phyloP scores from a whole-genome alignment of 1,284 basidiomycete genomes.

The Tremellales sp. region DNA sequence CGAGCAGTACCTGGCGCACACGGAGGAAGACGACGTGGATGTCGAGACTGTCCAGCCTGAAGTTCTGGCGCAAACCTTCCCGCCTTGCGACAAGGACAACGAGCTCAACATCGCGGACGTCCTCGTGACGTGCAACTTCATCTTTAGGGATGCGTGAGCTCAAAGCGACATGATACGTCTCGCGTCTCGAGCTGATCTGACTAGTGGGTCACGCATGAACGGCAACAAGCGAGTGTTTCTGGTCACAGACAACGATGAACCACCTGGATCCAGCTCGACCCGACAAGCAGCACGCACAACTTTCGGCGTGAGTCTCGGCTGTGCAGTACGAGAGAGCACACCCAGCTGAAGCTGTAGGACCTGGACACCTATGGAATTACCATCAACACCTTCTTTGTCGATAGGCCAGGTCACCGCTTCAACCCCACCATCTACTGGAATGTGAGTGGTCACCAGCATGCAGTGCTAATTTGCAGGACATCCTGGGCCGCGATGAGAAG shows the following conservation, averaged over 20 bases:
- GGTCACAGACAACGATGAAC: constrained; percentile 84
- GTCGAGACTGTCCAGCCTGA: constrained; percentile 35
- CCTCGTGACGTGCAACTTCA: constrained; percentile 79
- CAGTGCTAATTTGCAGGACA: constrained; percentile 36
- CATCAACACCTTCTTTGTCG: constrained; percentile 90
- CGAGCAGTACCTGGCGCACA: constrained; percentile 26
- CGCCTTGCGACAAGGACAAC: constrained; percentile 27
- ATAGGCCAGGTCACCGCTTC: constrained; percentile 64
- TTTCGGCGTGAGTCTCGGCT: constrained; percentile 25
- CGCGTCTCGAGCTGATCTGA: not conserved
- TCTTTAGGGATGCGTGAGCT: constrained; percentile 74
- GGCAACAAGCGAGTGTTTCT: constrained; percentile 87
- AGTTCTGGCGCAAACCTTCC: constrained; percentile 34
- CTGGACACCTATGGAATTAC: constrained; percentile 72
- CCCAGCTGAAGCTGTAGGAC: constrained; percentile 56
- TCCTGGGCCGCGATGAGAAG: constrained; percentile 60
- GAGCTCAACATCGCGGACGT: constrained; percentile 66
- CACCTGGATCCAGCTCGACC: constrained; percentile 38
- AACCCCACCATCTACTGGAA: constrained; percentile 77
- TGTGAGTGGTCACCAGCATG: constrained; percentile 52
- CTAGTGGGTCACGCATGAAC: constrained; percentile 63
- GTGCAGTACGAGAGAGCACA: not conserved
- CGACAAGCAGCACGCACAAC: constrained; percentile 38
- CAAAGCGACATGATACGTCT: no score
- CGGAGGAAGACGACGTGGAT: constrained; percentile 12